A percentile compares a stretch with the other conserved stretches of the same genome.
Evolutionary conservation across 257 asterid genomes (phyloP).

Genomic region (Lithospermum erythrorhizon): DNA sequence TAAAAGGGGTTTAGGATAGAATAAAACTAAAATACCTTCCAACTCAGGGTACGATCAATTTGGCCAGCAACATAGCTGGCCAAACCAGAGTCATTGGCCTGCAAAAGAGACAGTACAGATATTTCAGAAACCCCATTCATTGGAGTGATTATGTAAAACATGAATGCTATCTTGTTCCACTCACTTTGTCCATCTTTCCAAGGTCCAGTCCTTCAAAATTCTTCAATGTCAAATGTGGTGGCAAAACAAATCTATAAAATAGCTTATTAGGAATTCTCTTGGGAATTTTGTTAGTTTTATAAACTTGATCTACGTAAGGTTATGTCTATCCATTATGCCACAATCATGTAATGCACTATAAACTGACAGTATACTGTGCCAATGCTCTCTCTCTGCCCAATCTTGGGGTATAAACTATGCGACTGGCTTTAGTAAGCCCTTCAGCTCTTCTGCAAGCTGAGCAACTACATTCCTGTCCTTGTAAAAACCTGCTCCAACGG

Average conservation of each 20-base stretch:
- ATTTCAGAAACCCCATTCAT: constrained; percentile 2
- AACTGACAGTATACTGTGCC: constrained; percentile 33
- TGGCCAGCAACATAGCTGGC: constrained; percentile 89
- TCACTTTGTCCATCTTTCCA: constrained; percentile 71
- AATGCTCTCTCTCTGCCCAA: constrained; percentile 90
- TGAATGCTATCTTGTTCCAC: constrained; percentile 3
- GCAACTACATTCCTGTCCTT: constrained; percentile 86
- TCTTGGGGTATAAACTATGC: constrained; percentile 83
- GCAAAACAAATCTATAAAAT: constrained; percentile 30
- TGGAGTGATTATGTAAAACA: neutral
- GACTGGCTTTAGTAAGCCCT: constrained; percentile 95
- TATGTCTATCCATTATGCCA: too few relatives aligned
- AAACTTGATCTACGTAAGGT: too few relatives aligned
- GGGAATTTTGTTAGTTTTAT: too few relatives aligned
- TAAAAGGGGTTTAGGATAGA: neutral
- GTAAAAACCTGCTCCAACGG: constrained; percentile 51
- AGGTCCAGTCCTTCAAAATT: constrained; percentile 81
- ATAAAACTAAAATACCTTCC: constrained; percentile 48
- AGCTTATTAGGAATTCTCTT: constrained; percentile 4
- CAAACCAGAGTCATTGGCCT: constrained; percentile 77
- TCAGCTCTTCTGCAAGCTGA: constrained; percentile 92
- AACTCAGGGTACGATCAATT: constrained; percentile 81
- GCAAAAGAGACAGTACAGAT: constrained; percentile 7
- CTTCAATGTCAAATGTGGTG: constrained; percentile 62
- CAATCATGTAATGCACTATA: neutral